Evolutionary conservation across 805 yeast genomes (phyloP), one percentile per base, ranked within the genome.

Genomic region (Cyberlindnera amylophila): DNA sequence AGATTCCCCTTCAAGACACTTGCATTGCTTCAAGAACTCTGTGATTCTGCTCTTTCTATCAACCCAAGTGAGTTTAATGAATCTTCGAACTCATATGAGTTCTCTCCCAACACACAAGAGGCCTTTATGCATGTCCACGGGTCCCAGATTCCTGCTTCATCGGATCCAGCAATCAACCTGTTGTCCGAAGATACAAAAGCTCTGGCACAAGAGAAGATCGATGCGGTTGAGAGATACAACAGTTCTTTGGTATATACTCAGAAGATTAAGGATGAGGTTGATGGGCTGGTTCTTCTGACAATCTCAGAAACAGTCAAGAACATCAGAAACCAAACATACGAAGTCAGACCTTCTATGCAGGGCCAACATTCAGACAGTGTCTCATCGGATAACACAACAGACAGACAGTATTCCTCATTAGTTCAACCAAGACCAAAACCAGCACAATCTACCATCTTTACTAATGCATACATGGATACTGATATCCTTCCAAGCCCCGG

Each of bases 241-340:
- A 84, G 89, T 47, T 77, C 87, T 2, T 68, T 86, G 46, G 78
- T 82, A 42, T 88, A 83, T 59, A 80, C 86, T 16, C 83, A 83
- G 49, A 82, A 79, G 53, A 79, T 89, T 38, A 84, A 86, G 40
- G 76, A 73, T 39, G 96, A 90, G 61, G 85, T 88, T 4, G 93
- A 88, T 56, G 71, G 64, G 16, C 65, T 80, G 55, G 89, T 89
- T 3, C 62, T 85, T 21, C 63, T 68, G 29, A 69, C 82, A 2
- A 86, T 90, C 3, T 66, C 72, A 18, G 79, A 79, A 28, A 82
- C 93, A 0, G 72, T 88, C 2, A 61, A 65, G 29, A 76, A 72
- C 51, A 81, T 65, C 29, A 55, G 61, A 42, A 55, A 57, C 34
- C 62, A 57, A 38, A 55, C 50, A 4, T 47, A 46, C 16, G 57